phyloP scores from a whole-genome alignment of 305 asterid species.

The Lippia alba region DNA sequence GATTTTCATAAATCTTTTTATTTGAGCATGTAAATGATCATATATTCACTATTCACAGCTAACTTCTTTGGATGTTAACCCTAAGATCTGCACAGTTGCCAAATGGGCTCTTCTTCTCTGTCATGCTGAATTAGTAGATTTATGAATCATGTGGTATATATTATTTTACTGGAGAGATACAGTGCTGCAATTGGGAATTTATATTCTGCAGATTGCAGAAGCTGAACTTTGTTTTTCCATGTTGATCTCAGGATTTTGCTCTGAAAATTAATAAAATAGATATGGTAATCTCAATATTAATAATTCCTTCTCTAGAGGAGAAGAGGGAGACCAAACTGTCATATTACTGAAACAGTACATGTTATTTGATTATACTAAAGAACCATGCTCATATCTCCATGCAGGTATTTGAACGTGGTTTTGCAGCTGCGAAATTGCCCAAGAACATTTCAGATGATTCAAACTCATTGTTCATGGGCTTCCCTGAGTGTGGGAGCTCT shows the following conservation, averaged over 20 bases:
- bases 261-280: constrained; percentile 11
- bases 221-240: constrained; percentile 32
- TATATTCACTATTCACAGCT: not conserved
- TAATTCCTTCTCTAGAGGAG: constrained; percentile 26
- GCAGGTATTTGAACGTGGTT: constrained; percentile 95
- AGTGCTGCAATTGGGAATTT: constrained; percentile 23
- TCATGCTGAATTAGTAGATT: constrained; percentile 20
- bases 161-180: constrained; percentile 13
- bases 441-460: constrained; percentile 74
- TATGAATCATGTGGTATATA: constrained; percentile 7
- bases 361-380: constrained; percentile 27
- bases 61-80: constrained; percentile 5
- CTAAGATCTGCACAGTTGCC: constrained; percentile 26
- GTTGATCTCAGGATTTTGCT: constrained; percentile 23
- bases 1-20: constrained; percentile 1
- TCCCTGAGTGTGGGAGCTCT: constrained; percentile 92
- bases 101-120: constrained; percentile 27
- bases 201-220: constrained; percentile 22
- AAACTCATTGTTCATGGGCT: constrained; percentile 83
- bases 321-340: constrained; percentile 3
- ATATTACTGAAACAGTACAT: constrained; percentile 19
- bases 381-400: constrained; percentile 31
- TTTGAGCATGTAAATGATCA: not conserved
- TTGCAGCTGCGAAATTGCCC: constrained; percentile 72
- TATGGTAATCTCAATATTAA: constrained; percentile 9